Percentiles rank a stretch among this genome's conserved stretches.
Evolutionary conservation across 495 filamentous ascomycete species (phyloP).

Genomic region (Penicillium macrosclerotiorum): DNA sequence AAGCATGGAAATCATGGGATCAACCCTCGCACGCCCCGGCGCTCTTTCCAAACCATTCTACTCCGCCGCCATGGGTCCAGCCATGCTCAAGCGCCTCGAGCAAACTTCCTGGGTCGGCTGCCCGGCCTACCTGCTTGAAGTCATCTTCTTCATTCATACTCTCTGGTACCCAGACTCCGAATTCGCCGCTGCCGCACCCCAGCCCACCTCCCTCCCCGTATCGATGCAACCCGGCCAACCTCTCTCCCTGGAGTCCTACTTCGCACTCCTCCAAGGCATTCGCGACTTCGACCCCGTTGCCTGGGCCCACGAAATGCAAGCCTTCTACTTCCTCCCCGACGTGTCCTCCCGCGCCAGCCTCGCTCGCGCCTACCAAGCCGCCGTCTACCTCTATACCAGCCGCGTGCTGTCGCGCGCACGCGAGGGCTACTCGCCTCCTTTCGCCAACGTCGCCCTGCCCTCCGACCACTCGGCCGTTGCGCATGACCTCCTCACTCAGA

Average conservation of each 20-base stretch:
- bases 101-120: slow-evolving; percentile 49
- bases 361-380: slow-evolving; percentile 40
- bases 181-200: slow-evolving; percentile 18
- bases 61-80: slow-evolving; percentile 38
- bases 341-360: slow-evolving; percentile 41
- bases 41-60: slow-evolving; percentile 46
- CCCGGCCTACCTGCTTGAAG: slow-evolving; percentile 46
- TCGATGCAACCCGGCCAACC: slow-evolving; percentile 26
- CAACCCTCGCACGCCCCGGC: slow-evolving; percentile 45
- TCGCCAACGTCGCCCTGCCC: slow-evolving; percentile 30
- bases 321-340: slow-evolving; percentile 35
- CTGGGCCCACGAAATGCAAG: slow-evolving; percentile 46
- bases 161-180: slow-evolving; percentile 38
- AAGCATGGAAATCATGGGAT: slow-evolving; percentile 50
- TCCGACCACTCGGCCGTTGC: slow-evolving; percentile 33
- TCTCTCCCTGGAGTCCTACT: slow-evolving; percentile 32
- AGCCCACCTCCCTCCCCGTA: slow-evolving; percentile 29
- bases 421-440: slow-evolving; percentile 26
- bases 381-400: slow-evolving; percentile 47
- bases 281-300: slow-evolving; percentile 42
- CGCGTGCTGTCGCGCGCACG: slow-evolving; percentile 39
- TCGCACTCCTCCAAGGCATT: slow-evolving; percentile 40
- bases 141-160: slow-evolving; percentile 47
- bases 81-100: slow-evolving; percentile 45
- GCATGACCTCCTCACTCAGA: slow-evolving; percentile 36